Percentiles rank a stretch among this genome's conserved stretches.
These are phyloP conservation scores for Chamaenerion angustifolium DNA, from an alignment of 345 rosid genomes.

Conservation along the genomic window DNA sequence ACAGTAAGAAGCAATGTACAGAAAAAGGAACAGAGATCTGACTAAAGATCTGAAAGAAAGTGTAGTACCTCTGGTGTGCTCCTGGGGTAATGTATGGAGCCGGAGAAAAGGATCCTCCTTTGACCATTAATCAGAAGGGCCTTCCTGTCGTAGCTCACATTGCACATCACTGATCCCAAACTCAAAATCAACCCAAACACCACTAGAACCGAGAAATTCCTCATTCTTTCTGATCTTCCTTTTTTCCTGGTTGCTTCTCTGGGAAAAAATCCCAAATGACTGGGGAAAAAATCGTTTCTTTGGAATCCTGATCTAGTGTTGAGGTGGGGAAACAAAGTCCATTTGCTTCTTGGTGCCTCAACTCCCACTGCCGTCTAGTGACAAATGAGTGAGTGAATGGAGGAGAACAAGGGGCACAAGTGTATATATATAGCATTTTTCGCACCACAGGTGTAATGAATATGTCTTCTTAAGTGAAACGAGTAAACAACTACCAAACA, in stretches of 20 bases:
- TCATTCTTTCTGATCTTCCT: constrained; percentile 24
- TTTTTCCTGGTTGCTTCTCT: background rate
- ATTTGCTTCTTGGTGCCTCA: no score
- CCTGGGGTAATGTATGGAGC: constrained; percentile 88
- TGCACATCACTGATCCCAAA: constrained; percentile 35
- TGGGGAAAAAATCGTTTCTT: no score
- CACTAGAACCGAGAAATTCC: constrained; percentile 19
- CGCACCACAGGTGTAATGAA: background rate
- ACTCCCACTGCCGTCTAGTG: no score
- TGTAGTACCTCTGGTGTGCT: constrained; percentile 66
- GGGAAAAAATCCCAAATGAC: no score
- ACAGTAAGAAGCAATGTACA: constrained; percentile 2
- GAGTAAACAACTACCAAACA: background rate
- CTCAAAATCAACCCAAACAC: constrained; percentile 31
- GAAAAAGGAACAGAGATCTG: background rate
- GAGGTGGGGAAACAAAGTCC: background rate
- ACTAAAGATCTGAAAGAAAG: background rate
- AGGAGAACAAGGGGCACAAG: constrained; percentile 3
- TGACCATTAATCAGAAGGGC: constrained; percentile 75
- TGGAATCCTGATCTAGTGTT: no score
- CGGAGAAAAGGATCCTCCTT: constrained; percentile 83
- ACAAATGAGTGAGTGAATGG: background rate
- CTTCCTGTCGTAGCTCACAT: constrained; percentile 77
- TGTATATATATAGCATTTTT: background rate
- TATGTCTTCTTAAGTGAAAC: background rate